A percentile compares a stretch with the other conserved stretches of the same genome.
Evolutionary conservation across 1,284 basidiomycete genomes (phyloP).

Genomic region (Trichosporon sp.): DNA sequence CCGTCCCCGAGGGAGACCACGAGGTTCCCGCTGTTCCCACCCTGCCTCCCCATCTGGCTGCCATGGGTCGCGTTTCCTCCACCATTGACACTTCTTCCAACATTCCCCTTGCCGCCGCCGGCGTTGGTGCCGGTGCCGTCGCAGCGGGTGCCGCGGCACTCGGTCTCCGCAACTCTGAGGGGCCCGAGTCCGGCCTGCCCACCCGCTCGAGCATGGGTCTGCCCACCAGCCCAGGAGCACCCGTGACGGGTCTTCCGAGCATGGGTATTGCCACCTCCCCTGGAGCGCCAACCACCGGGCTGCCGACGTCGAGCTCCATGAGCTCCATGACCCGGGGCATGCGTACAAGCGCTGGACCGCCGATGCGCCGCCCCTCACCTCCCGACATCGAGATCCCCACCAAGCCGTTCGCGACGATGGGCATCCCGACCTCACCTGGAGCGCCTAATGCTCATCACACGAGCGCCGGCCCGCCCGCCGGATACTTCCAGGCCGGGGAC

Average conservation of each 20-base stretch:
- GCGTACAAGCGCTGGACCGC: not conserved
- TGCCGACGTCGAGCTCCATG: not conserved
- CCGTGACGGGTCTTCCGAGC: conserved; percentile 9
- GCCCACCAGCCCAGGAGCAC: not conserved
- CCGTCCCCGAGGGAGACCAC: not conserved
- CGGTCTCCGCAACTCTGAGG: not conserved
- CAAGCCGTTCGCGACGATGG: conserved; percentile 6
- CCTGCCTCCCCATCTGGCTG: conserved; percentile 5
- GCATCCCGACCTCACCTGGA: conserved; percentile 12
- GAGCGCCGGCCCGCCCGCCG: not conserved
- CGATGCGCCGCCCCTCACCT: conserved; percentile 5
- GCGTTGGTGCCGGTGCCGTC: not conserved
- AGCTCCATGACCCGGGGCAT: not conserved
- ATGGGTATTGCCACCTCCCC: not conserved
- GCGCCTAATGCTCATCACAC: conserved; percentile 1
- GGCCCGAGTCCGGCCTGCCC: not conserved
- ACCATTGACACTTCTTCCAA: not conserved
- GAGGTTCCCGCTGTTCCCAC: not conserved
- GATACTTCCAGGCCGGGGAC: not conserved
- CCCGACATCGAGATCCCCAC: conserved; percentile 1
- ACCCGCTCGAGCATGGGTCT: not conserved
- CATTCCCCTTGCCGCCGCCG: not conserved
- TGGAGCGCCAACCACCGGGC: not conserved
- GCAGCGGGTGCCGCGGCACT: not conserved
- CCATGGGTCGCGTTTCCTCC: not conserved